A percentile compares a stretch with the other conserved stretches of the same genome.
Conservation (phyloP, 805 yeast genomes). For the Cyberlindnera saturnus region DNA sequence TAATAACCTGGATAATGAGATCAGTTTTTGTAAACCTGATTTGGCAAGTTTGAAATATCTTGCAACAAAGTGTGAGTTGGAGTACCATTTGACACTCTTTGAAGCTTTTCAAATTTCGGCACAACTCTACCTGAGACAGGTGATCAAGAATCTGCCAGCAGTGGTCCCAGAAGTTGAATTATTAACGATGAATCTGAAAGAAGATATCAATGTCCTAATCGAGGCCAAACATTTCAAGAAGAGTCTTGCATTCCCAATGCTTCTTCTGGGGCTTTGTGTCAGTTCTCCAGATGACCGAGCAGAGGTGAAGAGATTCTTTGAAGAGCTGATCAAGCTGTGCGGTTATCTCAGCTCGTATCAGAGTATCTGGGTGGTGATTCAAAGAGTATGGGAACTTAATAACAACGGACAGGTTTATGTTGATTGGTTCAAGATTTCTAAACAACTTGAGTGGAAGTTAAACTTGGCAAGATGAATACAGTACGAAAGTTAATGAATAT, state of each 20-base stretch:
- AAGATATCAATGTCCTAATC: constrained; percentile 45
- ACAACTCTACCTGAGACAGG: constrained; percentile 47
- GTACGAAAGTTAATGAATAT: not conserved
- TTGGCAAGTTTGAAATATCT: constrained; percentile 28
- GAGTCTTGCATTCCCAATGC: constrained; percentile 34
- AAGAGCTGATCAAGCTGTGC: constrained; percentile 21
- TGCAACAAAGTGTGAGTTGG: constrained; percentile 36
- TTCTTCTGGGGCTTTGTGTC: constrained; percentile 31
- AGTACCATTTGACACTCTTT: constrained; percentile 51
- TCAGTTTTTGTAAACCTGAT: constrained; percentile 44
- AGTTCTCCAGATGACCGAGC: constrained; percentile 19
- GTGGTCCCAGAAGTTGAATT: constrained; percentile 47
- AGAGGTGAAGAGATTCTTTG: constrained; percentile 22
- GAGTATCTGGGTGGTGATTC: constrained; percentile 31
- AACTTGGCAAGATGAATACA: constrained; percentile 19
- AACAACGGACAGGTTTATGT: constrained; percentile 26
- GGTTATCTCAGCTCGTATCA: constrained; percentile 30
- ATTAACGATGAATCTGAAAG: constrained; percentile 39
- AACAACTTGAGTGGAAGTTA: constrained; percentile 33
- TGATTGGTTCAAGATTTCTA: constrained; percentile 39
- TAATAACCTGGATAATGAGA: constrained; percentile 34
- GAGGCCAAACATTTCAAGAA: constrained; percentile 45
- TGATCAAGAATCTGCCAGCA: constrained; percentile 45
- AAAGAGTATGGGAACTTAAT: constrained; percentile 34
- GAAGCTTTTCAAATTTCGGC: constrained; percentile 53